Evolutionary conservation across 441 rosid genomes (phyloP).

Genomic region (Eruca vesicaria): DNA sequence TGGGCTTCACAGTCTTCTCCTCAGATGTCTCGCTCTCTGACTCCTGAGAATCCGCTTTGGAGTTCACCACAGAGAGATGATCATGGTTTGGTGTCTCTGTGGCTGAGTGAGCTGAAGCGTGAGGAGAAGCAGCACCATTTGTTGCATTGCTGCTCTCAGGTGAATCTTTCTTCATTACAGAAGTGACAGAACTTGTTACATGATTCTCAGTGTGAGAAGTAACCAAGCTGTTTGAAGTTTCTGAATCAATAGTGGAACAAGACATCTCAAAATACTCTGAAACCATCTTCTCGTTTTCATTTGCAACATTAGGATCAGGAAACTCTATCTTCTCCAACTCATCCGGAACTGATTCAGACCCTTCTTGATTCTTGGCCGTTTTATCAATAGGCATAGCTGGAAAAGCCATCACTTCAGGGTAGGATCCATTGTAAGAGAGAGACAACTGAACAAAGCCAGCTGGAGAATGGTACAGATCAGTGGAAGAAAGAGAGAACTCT

Average conservation of each 20-base stretch:
- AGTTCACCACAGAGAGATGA: constrained; percentile 37
- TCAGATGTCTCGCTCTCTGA: constrained; percentile 43
- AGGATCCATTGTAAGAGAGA: constrained; percentile 70
- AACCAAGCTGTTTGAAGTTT: constrained; percentile 61
- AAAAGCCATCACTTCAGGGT: constrained; percentile 88
- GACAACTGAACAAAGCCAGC: constrained; percentile 92
- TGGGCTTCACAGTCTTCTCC: constrained; percentile 47
- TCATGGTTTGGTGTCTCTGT: constrained; percentile 51
- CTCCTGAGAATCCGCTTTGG: constrained; percentile 43
- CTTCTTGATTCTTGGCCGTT: constrained; percentile 41
- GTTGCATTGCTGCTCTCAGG: constrained; percentile 81
- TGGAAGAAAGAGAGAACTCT: constrained; percentile 94
- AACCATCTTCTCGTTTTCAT: constrained; percentile 94
- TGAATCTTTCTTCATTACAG: constrained; percentile 57
- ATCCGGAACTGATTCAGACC: constrained; percentile 47
- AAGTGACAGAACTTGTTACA: constrained; percentile 46
- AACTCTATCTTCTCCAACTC: constrained; percentile 92
- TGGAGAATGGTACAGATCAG: constrained; percentile 94
- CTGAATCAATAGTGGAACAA: constrained; percentile 54
- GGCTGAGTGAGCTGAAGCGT: constrained; percentile 58
- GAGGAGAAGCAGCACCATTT: constrained; percentile 70
- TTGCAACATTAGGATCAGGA: constrained; percentile 86
- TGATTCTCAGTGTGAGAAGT: constrained; percentile 59
- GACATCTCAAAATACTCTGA: constrained; percentile 84
- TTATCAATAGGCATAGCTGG: constrained; percentile 47